phyloP scores from a whole-genome alignment of 2,329 filamentous ascomycete genomes.

The Ustulina deusta region DNA sequence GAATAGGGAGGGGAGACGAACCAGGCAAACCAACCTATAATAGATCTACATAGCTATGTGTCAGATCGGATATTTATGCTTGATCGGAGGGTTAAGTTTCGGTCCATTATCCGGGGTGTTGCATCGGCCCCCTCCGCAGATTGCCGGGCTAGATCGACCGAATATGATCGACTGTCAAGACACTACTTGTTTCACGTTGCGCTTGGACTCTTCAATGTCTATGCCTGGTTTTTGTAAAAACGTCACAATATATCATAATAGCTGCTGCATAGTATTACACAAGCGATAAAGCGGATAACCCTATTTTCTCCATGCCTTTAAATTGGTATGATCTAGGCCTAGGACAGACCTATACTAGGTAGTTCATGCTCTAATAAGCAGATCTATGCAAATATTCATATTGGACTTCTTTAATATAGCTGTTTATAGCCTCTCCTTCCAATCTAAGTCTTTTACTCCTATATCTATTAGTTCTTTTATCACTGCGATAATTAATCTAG shows the following conservation, averaged over 20 bases:
- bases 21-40: not conserved
- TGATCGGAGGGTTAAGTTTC: constrained; percentile 25
- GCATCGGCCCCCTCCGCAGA: constrained; percentile 14
- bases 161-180: constrained; percentile 19
- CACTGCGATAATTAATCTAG: too few species aligned
- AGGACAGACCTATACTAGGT: too few species aligned
- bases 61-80: constrained; percentile 14
- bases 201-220: constrained; percentile 14
- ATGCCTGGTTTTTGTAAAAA: not conserved
- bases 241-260: not conserved
- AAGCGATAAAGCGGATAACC: not conserved
- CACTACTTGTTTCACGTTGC: constrained; percentile 33
- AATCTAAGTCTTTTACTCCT: too few species aligned
- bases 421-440: too few species aligned
- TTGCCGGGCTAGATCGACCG: constrained; percentile 11
- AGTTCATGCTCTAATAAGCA: too few species aligned
- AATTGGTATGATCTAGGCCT: too few species aligned
- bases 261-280: not conserved
- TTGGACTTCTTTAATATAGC: too few species aligned
- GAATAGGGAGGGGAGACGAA: not conserved
- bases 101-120: constrained; percentile 15
- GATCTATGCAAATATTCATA: too few species aligned
- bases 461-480: too few species aligned
- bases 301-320: not conserved
- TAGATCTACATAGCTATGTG: not conserved